Evolutionary conservation across 345 rosid genomes (phyloP).

Genomic region (Punica granatum): DNA sequence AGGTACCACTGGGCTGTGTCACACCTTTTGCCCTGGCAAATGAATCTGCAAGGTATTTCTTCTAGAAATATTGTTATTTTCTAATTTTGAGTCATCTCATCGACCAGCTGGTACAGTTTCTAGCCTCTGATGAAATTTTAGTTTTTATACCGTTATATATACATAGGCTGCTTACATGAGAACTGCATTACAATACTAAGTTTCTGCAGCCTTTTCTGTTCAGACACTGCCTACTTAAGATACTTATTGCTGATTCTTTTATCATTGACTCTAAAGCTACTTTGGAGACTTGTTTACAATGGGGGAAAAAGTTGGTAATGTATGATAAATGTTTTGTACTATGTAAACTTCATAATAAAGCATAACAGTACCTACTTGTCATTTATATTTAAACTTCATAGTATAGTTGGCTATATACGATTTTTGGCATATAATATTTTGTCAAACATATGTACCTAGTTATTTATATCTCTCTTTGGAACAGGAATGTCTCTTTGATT

Average conservation of each 20-base stretch:
- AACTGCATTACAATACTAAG: background rate
- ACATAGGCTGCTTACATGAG: background rate
- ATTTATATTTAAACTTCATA: too few relatives aligned
- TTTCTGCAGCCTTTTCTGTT: background rate
- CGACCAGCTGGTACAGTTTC: background rate
- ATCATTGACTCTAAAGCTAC: background rate
- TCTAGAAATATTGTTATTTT: background rate
- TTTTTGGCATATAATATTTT: background rate
- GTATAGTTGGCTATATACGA: too few relatives aligned
- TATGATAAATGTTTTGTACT: background rate
- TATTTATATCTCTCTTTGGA: conserved; percentile 6
- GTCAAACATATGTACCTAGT: background rate
- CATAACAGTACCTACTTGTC: too few relatives aligned
- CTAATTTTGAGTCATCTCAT: background rate
- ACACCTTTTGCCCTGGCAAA: conserved; percentile 78
- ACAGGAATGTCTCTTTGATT: conserved; percentile 67
- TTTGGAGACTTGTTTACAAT: background rate
- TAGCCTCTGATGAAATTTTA: background rate
- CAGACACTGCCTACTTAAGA: background rate
- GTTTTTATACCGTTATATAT: background rate
- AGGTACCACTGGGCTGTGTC: conserved; percentile 86
- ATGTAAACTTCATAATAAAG: too few relatives aligned
- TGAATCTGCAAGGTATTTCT: conserved; percentile 69
- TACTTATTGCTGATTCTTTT: background rate
- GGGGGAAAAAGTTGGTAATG: background rate